Evolutionary conservation across 2,329 filamentous ascomycete genomes (phyloP).

Genomic region (Stemphylium beticola): DNA sequence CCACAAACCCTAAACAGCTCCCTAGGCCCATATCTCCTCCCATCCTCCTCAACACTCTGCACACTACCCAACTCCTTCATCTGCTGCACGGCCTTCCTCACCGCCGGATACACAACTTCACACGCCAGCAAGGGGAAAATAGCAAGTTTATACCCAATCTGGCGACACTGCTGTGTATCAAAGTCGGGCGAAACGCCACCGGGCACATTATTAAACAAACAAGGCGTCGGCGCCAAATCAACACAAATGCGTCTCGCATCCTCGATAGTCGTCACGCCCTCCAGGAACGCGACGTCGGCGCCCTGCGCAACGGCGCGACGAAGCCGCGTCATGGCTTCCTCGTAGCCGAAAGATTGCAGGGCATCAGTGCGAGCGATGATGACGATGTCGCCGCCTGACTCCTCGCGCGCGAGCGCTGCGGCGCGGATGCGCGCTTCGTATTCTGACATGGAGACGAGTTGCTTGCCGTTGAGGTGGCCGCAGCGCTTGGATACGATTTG

Average conservation of each 20-base stretch:
- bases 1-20: slow-evolving; percentile 62
- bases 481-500: slow-evolving; percentile 70
- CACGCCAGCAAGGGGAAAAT: slow-evolving; percentile 58
- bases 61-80: slow-evolving; percentile 37
- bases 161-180: slow-evolving; percentile 58
- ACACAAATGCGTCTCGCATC: slow-evolving; percentile 57
- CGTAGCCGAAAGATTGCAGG: slow-evolving; percentile 63
- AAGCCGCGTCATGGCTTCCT: slow-evolving; percentile 61
- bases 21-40: slow-evolving; percentile 54
- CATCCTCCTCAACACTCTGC: slow-evolving; percentile 47
- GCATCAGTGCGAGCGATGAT: slow-evolving; percentile 71
- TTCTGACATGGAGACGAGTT: slow-evolving; percentile 60
- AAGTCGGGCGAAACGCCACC: slow-evolving; percentile 63
- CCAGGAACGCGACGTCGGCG: slow-evolving; percentile 66
- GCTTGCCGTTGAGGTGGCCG: slow-evolving; percentile 68
- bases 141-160: slow-evolving; percentile 64
- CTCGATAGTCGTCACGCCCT: slow-evolving; percentile 61
- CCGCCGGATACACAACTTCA: slow-evolving; percentile 43
- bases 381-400: slow-evolving; percentile 63
- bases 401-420: slow-evolving; percentile 57
- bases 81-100: slow-evolving; percentile 37
- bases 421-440: slow-evolving; percentile 65
- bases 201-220: slow-evolving; percentile 65
- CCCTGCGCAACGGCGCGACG: slow-evolving; percentile 60
- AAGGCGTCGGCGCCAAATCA: slow-evolving; percentile 57